Evolutionary conservation across 164 flowering plant species (phyloP), one percentile per base, ranked within the genome.

Genomic region (Umbilicus rupestris): DNA sequence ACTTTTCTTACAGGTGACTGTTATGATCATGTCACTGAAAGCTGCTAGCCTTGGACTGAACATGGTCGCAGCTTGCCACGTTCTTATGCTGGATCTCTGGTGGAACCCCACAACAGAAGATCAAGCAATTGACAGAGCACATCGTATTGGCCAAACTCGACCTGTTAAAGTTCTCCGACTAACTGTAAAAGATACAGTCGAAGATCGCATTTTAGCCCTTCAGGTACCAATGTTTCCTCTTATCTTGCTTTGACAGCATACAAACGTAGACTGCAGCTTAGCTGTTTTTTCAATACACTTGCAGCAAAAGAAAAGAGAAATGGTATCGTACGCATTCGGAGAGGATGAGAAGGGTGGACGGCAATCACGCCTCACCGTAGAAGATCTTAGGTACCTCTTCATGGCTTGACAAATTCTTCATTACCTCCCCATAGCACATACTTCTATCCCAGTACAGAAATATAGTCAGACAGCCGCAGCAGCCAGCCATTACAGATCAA

Each of bases 41-140:
- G 98, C 98, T 68, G 98, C 98, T 19, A 92, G 98, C 77, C 90
- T 92, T 64, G 98, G 98, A 55, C 84, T 92, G 68, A 92, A 92
- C 78, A 84, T 92, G 98, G 93, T 92, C 60, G 96, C 90, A 37
- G 98, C 98, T 62, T 85, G 89, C 71, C 92, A 83, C 79, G 98
- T 92, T 68, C 74, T 92, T 60, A 81, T 92, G 50, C 73, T 92
- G 73, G 98, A 92, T 65, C 87, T 88, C 0, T 92, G 98, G 98
- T 92, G 98, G 96, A 92, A 92, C 62, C 98, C 98, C 22, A 90
- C 98, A 3, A 92, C 98, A 65, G 98, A 92, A 75, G 98, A 92
- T 74, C 98, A 92, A 74, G 96, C 98, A 39, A 78, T 92, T 65
- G 98, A 90, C 71, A 82, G 96, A 79, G 96, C 98, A 6, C 98